These are phyloP conservation scores for Gonium pectorale DNA, from an alignment of 139 green algal genomes.

Conservation along the genomic window DNA sequence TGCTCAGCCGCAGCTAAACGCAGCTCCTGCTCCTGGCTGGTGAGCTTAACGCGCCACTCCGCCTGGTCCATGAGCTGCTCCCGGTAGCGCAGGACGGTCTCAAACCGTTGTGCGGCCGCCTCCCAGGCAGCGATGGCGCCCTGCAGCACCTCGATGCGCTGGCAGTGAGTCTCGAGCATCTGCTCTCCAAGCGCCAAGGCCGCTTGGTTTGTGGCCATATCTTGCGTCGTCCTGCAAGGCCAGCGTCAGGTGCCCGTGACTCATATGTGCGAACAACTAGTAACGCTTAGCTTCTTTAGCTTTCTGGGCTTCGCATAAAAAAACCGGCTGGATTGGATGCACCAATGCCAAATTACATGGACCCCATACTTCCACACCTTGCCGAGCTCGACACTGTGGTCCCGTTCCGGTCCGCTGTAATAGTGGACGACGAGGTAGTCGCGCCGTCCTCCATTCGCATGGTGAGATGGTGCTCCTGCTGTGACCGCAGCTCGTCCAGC, in stretches of 20 bases:
- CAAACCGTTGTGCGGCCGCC: neutral
- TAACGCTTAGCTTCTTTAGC: too few species aligned
- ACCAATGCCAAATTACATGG: too few species aligned
- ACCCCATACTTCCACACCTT: too few species aligned
- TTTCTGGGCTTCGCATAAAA: too few species aligned
- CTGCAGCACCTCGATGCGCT: constrained; percentile 20
- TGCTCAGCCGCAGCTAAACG: neutral
- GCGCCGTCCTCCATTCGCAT: too few species aligned
- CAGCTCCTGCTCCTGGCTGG: neutral
- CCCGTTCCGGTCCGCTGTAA: too few species aligned
- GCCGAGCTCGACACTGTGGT: too few species aligned
- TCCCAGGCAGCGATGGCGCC: constrained; percentile 16
- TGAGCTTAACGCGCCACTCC: neutral
- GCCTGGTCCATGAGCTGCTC: constrained; percentile 33
- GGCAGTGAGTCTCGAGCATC: constrained; percentile 15
- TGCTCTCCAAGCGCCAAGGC: constrained; percentile 4
- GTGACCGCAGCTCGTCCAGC: constrained; percentile 12
- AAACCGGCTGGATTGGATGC: too few species aligned
- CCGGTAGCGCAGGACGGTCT: constrained; percentile 5
- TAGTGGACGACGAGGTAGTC: too few species aligned
- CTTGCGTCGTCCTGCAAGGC: neutral
- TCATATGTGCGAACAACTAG: too few species aligned
- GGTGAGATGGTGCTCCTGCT: neutral
- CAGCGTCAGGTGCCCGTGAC: neutral
- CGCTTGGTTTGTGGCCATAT: neutral